Base-by-base conservation (phyloP, 2,329 filamentous ascomycete genomes). In the Aspergillus candidus region DNA sequence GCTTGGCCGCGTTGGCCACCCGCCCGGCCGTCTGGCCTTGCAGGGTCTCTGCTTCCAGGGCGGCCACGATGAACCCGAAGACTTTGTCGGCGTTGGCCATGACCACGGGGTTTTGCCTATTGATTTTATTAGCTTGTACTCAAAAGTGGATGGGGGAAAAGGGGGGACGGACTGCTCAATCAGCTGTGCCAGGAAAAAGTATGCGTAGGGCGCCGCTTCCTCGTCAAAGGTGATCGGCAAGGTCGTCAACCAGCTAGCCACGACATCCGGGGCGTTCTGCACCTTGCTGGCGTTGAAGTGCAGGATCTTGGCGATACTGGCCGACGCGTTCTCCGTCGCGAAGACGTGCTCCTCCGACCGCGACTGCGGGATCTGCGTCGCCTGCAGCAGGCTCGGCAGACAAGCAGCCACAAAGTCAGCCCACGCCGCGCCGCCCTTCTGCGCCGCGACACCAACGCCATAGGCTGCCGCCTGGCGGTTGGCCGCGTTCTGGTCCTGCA, bases 141-240 rank as follows among this genome's bases (percentile, higher is more conserved):
- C 15, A 15, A 15, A 15, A 4, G 15, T n/a, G 15, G 15, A 15
- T 15, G n/a, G n/a, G n/a, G n/a, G n/a, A n/a, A n/a, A n/a, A n/a
- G n/a, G n/a, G n/a, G n/a, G n/a, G n/a, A n/a, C n/a, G n/a, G n/a
- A 96, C 93, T 94, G 86, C 55, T 94, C 86, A 63, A 97, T 96
- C 51, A 98, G 71, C 64, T 95, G 84, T 11, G 87, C 83, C 46
- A 98, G 74, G 71, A 95, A 98, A 35, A 84, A 83, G 64, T 98
- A 98, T 1, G 90, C 90, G 66, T 94, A 97, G 11, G 93, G 93
- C 14, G 93, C 93, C 4, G 93, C 93, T 71, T 98, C 93, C 66
- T 98, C 93, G 54, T 98, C 93, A 60, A 95, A 96, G 12, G 84
- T 83, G 41, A 98, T 85, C 0, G 93, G 93, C 31, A 98, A 74